Percentiles rank a stretch among this genome's conserved stretches.
phyloP scores from a whole-genome alignment of 2,329 filamentous ascomycete species.

The Dissoconium aciculare region DNA sequence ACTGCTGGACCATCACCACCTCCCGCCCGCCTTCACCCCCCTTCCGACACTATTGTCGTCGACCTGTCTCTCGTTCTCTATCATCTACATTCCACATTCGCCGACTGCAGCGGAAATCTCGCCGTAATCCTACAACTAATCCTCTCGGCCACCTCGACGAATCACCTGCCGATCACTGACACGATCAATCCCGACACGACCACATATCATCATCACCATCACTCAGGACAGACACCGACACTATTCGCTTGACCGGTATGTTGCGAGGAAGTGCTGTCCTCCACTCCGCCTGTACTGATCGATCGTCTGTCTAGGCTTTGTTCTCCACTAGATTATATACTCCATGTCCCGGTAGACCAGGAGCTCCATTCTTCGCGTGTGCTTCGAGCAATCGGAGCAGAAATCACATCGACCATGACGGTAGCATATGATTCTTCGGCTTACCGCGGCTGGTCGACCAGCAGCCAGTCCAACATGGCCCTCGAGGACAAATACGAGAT shows the following conservation, averaged over 20 bases:
- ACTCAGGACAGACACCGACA: no score
- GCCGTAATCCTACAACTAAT: slow-evolving; percentile 8
- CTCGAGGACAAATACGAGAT: slow-evolving; percentile 94
- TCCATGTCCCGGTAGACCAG: slow-evolving; percentile 17
- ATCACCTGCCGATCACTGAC: background rate
- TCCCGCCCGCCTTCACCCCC: no score
- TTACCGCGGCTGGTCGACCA: slow-evolving; percentile 45
- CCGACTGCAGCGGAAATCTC: background rate
- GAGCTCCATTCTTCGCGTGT: slow-evolving; percentile 7
- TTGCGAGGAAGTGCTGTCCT: no score
- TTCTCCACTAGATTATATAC: no score
- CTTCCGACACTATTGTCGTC: no score
- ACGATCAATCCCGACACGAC: no score
- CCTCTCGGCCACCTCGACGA: slow-evolving; percentile 4
- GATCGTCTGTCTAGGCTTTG: slow-evolving; percentile 2
- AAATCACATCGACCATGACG: slow-evolving; percentile 46
- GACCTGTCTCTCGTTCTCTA: no score
- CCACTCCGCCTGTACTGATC: slow-evolving; percentile 2
- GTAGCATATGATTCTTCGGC: slow-evolving; percentile 55
- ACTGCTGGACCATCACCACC: no score
- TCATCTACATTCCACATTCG: no score
- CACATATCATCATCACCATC: no score
- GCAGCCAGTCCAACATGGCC: slow-evolving; percentile 33
- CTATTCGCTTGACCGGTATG: no score
- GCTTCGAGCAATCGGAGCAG: slow-evolving; percentile 11